Evolutionary conservation across 495 filamentous ascomycete genomes (phyloP).

Genomic region (Xylaria curta): DNA sequence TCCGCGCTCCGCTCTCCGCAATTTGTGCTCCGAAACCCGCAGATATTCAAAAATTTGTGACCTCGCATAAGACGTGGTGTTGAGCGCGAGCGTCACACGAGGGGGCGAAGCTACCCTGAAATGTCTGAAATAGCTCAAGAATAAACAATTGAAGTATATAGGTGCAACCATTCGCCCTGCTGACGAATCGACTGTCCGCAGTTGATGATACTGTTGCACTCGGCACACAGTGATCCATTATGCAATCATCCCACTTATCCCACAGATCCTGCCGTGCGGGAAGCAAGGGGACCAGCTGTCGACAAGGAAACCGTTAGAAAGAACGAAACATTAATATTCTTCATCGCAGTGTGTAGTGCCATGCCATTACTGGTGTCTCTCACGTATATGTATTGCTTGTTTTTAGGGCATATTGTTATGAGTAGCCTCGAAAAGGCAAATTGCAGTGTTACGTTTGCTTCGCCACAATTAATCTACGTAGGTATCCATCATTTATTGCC

Average conservation of each 20-base stretch:
- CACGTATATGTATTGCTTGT: neutral
- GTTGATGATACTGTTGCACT: neutral
- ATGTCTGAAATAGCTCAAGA: constrained; percentile 5
- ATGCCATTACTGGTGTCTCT: neutral
- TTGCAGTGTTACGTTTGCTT: constrained; percentile 16
- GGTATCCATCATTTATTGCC: neutral
- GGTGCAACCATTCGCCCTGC: neutral
- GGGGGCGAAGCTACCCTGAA: neutral
- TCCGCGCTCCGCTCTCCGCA: constrained; percentile 8
- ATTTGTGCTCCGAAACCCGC: neutral
- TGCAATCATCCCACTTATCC: constrained; percentile 22
- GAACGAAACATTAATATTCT: neutral
- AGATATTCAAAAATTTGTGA: neutral
- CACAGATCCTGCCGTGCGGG: constrained; percentile 26
- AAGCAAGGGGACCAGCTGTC: constrained; percentile 17
- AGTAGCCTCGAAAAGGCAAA: constrained; percentile 4
- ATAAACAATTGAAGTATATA: neutral
- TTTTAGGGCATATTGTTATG: neutral
- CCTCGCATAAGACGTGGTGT: constrained; percentile 4
- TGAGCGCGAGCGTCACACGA: neutral
- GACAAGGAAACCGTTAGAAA: neutral
- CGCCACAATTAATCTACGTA: constrained; percentile 19
- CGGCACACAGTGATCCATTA: constrained; percentile 10
- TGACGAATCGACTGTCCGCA: constrained; percentile 7
- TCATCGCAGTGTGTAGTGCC: neutral